phyloP scores from a whole-genome alignment of 805 yeast species.

The Komagataella kurtzmanii region DNA sequence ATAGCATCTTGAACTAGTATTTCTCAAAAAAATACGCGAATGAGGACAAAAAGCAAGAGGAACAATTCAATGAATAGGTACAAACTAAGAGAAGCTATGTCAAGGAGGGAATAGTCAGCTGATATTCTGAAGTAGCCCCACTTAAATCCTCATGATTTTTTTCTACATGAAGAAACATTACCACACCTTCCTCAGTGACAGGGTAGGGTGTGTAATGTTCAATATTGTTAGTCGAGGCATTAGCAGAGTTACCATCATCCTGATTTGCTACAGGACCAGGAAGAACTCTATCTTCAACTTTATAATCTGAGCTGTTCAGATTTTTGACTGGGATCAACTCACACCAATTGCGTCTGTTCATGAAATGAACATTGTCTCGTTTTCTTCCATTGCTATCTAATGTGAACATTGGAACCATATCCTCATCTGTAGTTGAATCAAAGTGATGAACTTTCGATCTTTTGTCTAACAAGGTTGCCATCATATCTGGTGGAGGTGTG shows the following conservation, averaged over 20 bases:
- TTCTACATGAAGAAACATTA: background rate
- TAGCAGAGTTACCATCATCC: background rate
- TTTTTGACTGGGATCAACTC: slow-evolving; percentile 46
- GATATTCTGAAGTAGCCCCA: background rate
- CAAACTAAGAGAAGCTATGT: background rate
- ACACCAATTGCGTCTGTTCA: slow-evolving; percentile 62
- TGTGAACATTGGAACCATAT: slow-evolving; percentile 60
- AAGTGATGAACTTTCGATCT: slow-evolving; percentile 60
- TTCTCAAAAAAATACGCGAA: background rate
- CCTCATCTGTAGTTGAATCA: slow-evolving; percentile 58
- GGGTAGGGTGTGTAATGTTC: background rate
- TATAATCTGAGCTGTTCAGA: background rate
- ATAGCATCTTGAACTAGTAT: background rate
- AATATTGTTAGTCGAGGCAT: background rate
- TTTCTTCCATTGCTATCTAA: slow-evolving; percentile 39
- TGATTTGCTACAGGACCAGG: background rate
- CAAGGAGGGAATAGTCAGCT: background rate
- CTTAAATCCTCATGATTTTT: background rate
- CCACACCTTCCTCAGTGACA: background rate
- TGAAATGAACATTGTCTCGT: slow-evolving; percentile 31
- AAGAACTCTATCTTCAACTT: background rate
- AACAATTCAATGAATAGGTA: too few species aligned
- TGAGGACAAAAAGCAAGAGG: background rate
- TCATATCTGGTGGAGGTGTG: slow-evolving; percentile 84
- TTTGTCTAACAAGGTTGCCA: slow-evolving; percentile 61